Evolutionary conservation across 2,329 filamentous ascomycete species (phyloP).

Genomic region (Fusarium nurragi): DNA sequence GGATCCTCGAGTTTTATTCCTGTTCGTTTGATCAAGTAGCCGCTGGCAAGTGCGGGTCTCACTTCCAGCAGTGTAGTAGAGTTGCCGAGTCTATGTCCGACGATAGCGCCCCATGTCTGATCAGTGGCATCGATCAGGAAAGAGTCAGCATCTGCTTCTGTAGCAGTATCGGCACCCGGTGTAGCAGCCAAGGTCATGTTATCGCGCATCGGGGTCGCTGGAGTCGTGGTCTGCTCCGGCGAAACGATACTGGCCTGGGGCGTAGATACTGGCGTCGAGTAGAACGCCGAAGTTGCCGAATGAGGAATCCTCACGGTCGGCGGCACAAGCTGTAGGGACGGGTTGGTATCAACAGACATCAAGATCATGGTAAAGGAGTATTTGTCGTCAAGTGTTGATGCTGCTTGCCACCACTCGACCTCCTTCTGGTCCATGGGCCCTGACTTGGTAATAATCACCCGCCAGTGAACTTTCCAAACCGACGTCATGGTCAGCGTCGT

Average conservation of each 20-base stretch:
- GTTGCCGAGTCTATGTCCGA: conserved; percentile 72
- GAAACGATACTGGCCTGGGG: conserved; percentile 69
- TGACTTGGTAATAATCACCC: conserved; percentile 77
- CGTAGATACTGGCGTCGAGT: conserved; percentile 74
- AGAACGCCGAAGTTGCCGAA: conserved; percentile 56
- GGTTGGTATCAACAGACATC: conserved; percentile 71
- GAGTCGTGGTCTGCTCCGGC: conserved; percentile 66
- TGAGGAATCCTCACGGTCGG: conserved; percentile 60
- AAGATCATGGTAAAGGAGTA: conserved; percentile 65
- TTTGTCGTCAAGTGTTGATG: conserved; percentile 62
- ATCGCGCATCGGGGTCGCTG: conserved; percentile 59
- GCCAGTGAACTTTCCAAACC: conserved; percentile 77
- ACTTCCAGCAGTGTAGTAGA: conserved; percentile 64
- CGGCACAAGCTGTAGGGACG: conserved; percentile 70
- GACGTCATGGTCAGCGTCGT: conserved; percentile 79
- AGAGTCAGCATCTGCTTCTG: conserved; percentile 64
- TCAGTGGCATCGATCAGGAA: conserved; percentile 77
- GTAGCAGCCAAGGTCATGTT: conserved; percentile 55
- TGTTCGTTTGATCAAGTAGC: conserved; percentile 72
- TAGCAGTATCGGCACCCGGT: conserved; percentile 54
- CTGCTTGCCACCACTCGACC: conserved; percentile 65
- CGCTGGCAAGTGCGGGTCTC: conserved; percentile 68
- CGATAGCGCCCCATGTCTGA: conserved; percentile 78
- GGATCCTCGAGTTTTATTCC: conserved; percentile 66
- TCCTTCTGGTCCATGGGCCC: conserved; percentile 74